Evolutionary conservation across 495 filamentous ascomycete species (phyloP).

Genomic region (Parmelia sp.): DNA sequence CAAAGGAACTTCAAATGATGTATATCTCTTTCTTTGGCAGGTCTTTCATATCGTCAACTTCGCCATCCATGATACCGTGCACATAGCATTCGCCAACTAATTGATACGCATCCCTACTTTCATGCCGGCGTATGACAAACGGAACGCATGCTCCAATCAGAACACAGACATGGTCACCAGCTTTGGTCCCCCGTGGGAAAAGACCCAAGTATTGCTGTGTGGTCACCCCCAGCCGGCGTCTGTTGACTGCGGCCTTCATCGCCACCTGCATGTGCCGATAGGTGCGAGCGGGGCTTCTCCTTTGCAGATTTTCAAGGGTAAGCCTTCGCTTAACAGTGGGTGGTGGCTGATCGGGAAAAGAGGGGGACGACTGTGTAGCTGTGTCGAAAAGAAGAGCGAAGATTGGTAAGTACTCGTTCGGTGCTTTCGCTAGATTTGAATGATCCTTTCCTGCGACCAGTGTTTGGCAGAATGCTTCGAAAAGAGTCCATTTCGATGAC

Average conservation of each 20-base stretch:
- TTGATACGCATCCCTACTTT: conserved; percentile 2
- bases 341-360: conserved; percentile 10
- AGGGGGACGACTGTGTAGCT: neutral
- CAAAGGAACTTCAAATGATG: too few relatives aligned
- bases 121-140: conserved; percentile 15
- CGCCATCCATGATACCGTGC: conserved; percentile 20
- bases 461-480: conserved; percentile 17
- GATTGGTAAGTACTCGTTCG: conserved; percentile 8
- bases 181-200: conserved; percentile 1
- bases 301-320: conserved; percentile 12
- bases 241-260: conserved; percentile 4
- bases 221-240: conserved; percentile 6
- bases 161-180: conserved; percentile 17
- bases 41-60: neutral
- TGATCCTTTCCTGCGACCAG: conserved; percentile 19
- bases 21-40: neutral
- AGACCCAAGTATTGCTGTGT: conserved; percentile 18
- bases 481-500: neutral
- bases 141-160: conserved; percentile 16
- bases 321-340: conserved; percentile 6
- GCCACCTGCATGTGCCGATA: conserved; percentile 19
- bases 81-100: too few relatives aligned
- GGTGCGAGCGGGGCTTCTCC: conserved; percentile 7
- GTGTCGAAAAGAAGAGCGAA: conserved; percentile 17
- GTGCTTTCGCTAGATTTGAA: conserved; percentile 10